Percentiles rank a stretch among this genome's conserved stretches.
phyloP scores from a whole-genome alignment of 2,329 filamentous ascomycete species.

The Cercospora citrullina region DNA sequence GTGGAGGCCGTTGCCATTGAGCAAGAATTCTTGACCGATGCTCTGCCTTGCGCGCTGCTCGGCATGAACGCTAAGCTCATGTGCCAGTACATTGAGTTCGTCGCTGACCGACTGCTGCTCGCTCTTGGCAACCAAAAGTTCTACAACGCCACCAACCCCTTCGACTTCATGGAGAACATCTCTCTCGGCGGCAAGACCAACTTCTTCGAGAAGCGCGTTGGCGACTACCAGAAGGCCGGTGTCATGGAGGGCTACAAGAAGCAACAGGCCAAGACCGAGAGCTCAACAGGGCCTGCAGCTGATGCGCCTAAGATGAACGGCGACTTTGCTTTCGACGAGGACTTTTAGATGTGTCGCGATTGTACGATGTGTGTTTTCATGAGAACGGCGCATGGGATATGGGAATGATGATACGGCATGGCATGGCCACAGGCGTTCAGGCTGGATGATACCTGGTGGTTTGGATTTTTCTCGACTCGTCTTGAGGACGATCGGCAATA shows the following conservation, averaged over 20 bases:
- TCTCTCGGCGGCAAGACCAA: constrained; percentile 99
- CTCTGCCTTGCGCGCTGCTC: constrained; percentile 85
- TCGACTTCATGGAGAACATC: constrained; percentile 99
- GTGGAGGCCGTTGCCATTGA: constrained; percentile 91
- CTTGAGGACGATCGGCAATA: constrained; percentile 9
- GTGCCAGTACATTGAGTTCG: constrained; percentile 99
- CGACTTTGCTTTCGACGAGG: constrained; percentile 92
- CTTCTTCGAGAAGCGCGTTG: constrained; percentile 99
- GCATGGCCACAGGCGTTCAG: constrained; percentile 16
- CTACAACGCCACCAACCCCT: constrained; percentile 92
- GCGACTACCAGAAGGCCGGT: constrained; percentile 98
- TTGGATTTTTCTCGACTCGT: constrained; percentile 2
- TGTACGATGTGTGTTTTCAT: constrained; percentile 17
- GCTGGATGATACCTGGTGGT: constrained; percentile 14
- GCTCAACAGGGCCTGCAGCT: constrained; percentile 32
- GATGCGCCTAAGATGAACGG: constrained; percentile 57
- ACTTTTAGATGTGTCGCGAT: constrained; percentile 68
- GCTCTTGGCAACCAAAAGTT: constrained; percentile 92
- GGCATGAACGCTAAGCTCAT: constrained; percentile 97
- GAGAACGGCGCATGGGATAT: constrained; percentile 18
- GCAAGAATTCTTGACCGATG: constrained; percentile 96
- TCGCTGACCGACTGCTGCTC: constrained; percentile 90
- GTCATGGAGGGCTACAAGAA: constrained; percentile 85
- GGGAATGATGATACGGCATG: constrained; percentile 14
- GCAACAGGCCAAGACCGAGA: constrained; percentile 40